A percentile compares a stretch with the other conserved stretches of the same genome.
Conservation (phyloP, 176 grass and related monocot genomes). For the Cymbopogon citratus region DNA sequence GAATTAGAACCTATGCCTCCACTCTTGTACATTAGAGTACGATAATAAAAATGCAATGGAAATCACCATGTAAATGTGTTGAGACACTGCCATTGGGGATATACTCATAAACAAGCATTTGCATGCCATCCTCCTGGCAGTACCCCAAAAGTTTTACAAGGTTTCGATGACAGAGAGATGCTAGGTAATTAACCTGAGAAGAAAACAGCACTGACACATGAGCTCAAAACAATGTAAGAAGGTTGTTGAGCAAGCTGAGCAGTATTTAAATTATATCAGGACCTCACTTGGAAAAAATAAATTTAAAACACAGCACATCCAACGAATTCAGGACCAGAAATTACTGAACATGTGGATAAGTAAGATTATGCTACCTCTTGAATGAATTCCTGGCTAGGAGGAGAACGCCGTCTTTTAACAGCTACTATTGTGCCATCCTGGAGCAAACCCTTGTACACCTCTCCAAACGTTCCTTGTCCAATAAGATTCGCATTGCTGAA, state of each 20-base stretch:
- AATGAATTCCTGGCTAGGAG: constrained; percentile 70
- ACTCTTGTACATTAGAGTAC: background rate
- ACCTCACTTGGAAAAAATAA: background rate
- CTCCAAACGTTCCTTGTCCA: constrained; percentile 82
- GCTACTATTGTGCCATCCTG: constrained; percentile 80
- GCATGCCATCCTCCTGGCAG: constrained; percentile 71
- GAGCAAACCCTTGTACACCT: constrained; percentile 89
- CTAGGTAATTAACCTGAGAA: constrained; percentile 59
- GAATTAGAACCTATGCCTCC: background rate
- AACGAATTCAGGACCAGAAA: background rate
- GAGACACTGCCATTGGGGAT: constrained; percentile 83
- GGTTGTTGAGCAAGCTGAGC: background rate
- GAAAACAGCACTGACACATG: constrained; percentile 1
- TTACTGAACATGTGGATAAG: constrained; percentile 18
- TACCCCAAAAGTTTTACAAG: constrained; percentile 88
- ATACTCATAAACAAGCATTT: constrained; percentile 97
- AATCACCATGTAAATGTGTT: constrained; percentile 82
- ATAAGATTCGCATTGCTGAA: constrained; percentile 65
- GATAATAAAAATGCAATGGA: background rate
- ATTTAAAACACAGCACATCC: background rate
- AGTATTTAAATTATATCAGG: background rate
- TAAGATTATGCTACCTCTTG: constrained; percentile 56
- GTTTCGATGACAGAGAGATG: constrained; percentile 70
- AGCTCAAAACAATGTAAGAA: constrained; percentile 6
- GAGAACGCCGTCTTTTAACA: constrained; percentile 71